Evolutionary conservation across 345 rosid genomes (phyloP), one percentile per base, ranked within the genome.

Genomic region (Excoecaria agallocha): DNA sequence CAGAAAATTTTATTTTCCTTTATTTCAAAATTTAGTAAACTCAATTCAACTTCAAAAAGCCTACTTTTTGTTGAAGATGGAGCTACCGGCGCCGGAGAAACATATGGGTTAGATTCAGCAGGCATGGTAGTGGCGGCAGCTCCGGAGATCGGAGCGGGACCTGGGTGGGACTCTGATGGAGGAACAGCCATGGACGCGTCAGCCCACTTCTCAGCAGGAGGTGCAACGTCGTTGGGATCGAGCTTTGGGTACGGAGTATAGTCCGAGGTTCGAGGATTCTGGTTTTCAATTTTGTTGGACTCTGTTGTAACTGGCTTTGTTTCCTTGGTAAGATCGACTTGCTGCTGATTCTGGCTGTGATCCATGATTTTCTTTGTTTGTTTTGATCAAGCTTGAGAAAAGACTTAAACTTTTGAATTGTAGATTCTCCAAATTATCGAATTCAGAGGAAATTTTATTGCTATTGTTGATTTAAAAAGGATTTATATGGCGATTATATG

Each of bases 231-330:
- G 79, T 80, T 74, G 12, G 97, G 92, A 39, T 90, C 97, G 77
- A 94, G 79, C 80, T 82, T 89, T 37, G 98, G 98, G 85, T 92
- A 94, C 25, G 97, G 94, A 67, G 97, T 89, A 84, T 94, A 89
- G 48, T 94, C 98, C 15, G 95, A 45, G 68, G 92, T 80, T 73
- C 76, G 88, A 72, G 87, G 78, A 51, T 19, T 62, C 16, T 43
- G 52, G 49, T 16, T 3, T 51, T 13, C 12, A 22, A n/a, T 13
- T 12, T 46, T 17, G 7, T 35, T 12, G 20, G 56, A 51, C n/a
- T 51, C 11, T 15, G 59, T 24, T 5, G 59, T 7, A 19, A 19
- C 1, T 3, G 61, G 15, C 13, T 30, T 46, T 48, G 79, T 45
- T 10, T 72, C 61, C 48, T 22, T 55, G 51, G 63, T 20, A 19